Percentiles rank a stretch among this genome's conserved stretches.
Conservation (phyloP, 2,329 filamentous ascomycete genomes). For the Colletotrichum camelliae region DNA sequence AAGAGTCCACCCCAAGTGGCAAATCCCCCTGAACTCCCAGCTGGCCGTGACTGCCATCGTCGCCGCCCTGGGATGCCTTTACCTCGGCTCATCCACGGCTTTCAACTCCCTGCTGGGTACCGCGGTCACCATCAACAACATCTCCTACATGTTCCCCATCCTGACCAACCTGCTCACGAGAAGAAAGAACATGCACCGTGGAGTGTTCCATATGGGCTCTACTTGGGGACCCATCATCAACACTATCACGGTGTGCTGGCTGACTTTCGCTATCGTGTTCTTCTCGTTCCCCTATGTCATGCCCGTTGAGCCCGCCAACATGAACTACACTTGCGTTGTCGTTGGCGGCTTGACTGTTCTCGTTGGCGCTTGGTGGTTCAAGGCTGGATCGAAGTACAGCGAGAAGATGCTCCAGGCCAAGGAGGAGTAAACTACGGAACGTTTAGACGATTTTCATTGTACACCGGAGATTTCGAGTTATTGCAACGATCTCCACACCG, state of each 20-base stretch:
- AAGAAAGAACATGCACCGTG: conserved; percentile 42
- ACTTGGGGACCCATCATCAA: conserved; percentile 39
- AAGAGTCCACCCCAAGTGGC: conserved; percentile 36
- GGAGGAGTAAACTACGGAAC: conserved; percentile 26
- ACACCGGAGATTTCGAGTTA: not conserved
- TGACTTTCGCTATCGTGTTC: conserved; percentile 46
- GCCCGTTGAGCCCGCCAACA: conserved; percentile 43
- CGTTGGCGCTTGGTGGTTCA: conserved; percentile 47
- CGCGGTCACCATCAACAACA: conserved; percentile 47
- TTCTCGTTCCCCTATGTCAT: conserved; percentile 48
- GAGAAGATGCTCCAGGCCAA: conserved; percentile 40
- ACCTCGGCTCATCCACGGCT: conserved; percentile 47
- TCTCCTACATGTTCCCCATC: conserved; percentile 51
- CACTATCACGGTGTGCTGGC: conserved; percentile 39
- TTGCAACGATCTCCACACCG: not conserved
- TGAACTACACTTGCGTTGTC: conserved; percentile 55
- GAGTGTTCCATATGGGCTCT: conserved; percentile 41
- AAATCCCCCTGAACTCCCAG: conserved; percentile 44
- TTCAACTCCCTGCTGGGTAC: conserved; percentile 47
- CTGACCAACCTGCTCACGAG: conserved; percentile 46
- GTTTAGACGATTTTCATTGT: not conserved
- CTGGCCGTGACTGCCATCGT: conserved; percentile 36
- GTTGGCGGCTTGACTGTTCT: conserved; percentile 42
- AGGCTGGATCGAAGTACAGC: conserved; percentile 42
- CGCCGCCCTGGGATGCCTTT: conserved; percentile 45